Conservation (phyloP, 805 yeast species). For the Candida montana region DNA sequence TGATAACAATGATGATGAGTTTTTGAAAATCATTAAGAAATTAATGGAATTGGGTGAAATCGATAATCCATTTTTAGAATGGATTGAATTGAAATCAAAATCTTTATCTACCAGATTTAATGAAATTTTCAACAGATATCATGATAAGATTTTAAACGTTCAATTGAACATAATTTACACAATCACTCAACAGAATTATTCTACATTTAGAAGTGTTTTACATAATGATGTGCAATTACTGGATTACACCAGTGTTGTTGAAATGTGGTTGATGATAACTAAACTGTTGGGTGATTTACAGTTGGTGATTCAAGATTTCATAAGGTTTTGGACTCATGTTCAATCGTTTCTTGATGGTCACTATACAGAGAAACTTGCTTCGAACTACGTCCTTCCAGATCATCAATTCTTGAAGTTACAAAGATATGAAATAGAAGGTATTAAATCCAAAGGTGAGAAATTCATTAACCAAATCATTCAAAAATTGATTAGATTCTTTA, state of each 20-base stretch:
- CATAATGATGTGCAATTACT: slow-evolving; percentile 27
- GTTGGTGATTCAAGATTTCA: slow-evolving; percentile 33
- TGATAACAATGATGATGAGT: slow-evolving; percentile 18
- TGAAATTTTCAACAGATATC: slow-evolving; percentile 37
- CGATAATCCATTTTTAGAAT: slow-evolving; percentile 59
- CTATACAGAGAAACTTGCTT: slow-evolving; percentile 33
- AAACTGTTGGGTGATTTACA: slow-evolving; percentile 38
- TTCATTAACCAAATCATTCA: slow-evolving; percentile 32
- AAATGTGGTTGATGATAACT: slow-evolving; percentile 51
- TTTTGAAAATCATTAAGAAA: slow-evolving; percentile 43
- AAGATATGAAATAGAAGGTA: slow-evolving; percentile 35
- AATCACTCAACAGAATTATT: slow-evolving; percentile 30
- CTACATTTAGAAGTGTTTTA: slow-evolving; percentile 21
- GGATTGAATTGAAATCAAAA: slow-evolving; percentile 49
- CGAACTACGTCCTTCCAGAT: slow-evolving; percentile 28
- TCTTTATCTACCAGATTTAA: slow-evolving; percentile 34
- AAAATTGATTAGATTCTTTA: slow-evolving; percentile 28
- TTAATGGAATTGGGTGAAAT: slow-evolving; percentile 57
- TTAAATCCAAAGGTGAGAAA: slow-evolving; percentile 34
- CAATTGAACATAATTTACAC: slow-evolving; percentile 37
- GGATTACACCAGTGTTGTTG: slow-evolving; percentile 52
- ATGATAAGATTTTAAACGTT: slow-evolving; percentile 33
- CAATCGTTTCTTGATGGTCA: slow-evolving; percentile 48
- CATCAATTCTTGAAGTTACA: slow-evolving; percentile 36
- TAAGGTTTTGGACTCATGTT: slow-evolving; percentile 50